Base-by-base conservation (phyloP, 352 stramenopile species). In the Globisporangium abappressorium region DNA sequence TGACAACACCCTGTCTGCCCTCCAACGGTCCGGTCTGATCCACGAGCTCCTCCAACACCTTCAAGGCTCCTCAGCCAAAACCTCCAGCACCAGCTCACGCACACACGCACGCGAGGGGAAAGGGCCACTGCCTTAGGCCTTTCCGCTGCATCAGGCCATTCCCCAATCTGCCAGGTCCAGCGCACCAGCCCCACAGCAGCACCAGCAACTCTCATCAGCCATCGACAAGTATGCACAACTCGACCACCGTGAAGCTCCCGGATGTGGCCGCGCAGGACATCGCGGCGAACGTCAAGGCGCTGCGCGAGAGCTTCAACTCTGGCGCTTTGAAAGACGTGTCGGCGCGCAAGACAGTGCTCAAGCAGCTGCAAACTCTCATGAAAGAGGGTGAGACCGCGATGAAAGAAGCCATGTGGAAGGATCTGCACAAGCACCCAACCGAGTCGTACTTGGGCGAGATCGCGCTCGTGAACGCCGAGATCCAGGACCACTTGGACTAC, bases 401-500 rank as follows among this genome's bases (percentile, higher is more conserved):
- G 30, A 74, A 76, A 34, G 80, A 83, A 36, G 84, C 84, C 20
- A 60, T 91, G 57, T 84, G 76, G 74, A 79, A 82, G 47, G 85
- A 93, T 58, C 68, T 96, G 56, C 81, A 90, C 74, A 90, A 90
- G 64, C 81, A 91, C 69, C 77, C 85, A 53, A 64, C 72, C 66
- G 91, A 97, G 79, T 56, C 78, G 26, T 87, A 79, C 34, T 43
- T 70, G 34, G 82, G 70, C 30, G 90, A 97, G 60, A 62, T 92
- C 12, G 61, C 59, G 33, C 47, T 84, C 34, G 63, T 90, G n/a
- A 68, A 81, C 60, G 51, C 49, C 46, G 90, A 97, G 64, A 76
- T 97, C 58, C 84, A 94, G 64, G 70, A 95, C 6, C 78, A 85
- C 51, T 41, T 94, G n/a, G 83, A 92, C 73, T 87, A 92, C 70